Evolutionary conservation across 306 rosid genomes (phyloP).

Genomic region (Betula pendula): DNA sequence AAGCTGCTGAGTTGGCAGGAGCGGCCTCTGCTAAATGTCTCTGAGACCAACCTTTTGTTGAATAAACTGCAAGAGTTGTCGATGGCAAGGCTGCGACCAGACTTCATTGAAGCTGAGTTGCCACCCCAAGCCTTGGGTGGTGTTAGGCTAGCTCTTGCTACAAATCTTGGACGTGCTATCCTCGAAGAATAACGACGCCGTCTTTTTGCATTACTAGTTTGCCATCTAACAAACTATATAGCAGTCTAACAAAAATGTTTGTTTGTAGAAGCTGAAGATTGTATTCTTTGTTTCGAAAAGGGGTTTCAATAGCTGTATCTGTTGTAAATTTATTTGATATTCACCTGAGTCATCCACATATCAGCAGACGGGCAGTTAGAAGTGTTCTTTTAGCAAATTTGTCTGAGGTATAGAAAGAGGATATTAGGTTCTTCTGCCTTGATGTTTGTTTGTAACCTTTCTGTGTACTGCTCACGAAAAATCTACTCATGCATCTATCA

Average conservation of each 20-base stretch:
- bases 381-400: neutral
- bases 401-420: neutral
- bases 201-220: neutral
- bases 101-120: slow-evolving; percentile 53
- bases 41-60: slow-evolving; percentile 76
- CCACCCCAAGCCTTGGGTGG: slow-evolving; percentile 60
- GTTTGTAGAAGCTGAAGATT: neutral
- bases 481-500: neutral
- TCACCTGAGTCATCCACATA: neutral
- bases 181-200: slow-evolving; percentile 52
- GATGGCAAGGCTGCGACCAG: slow-evolving; percentile 67
- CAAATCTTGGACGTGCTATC: slow-evolving; percentile 84
- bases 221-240: neutral
- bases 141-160: slow-evolving; percentile 81
- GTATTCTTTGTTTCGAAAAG: neutral
- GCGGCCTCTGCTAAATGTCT: slow-evolving; percentile 66
- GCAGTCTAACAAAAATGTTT: neutral
- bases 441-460: neutral
- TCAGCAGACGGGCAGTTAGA: neutral
- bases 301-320: neutral
- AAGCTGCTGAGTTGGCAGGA: slow-evolving; percentile 78
- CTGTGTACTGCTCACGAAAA: neutral
- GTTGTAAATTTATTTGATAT: slow-evolving; percentile 14
- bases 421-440: neutral
- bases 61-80: slow-evolving; percentile 85